Evolutionary conservation across 371 early-diverging fungal genomes (phyloP).

Genomic region (Synchytrium microbalum): DNA sequence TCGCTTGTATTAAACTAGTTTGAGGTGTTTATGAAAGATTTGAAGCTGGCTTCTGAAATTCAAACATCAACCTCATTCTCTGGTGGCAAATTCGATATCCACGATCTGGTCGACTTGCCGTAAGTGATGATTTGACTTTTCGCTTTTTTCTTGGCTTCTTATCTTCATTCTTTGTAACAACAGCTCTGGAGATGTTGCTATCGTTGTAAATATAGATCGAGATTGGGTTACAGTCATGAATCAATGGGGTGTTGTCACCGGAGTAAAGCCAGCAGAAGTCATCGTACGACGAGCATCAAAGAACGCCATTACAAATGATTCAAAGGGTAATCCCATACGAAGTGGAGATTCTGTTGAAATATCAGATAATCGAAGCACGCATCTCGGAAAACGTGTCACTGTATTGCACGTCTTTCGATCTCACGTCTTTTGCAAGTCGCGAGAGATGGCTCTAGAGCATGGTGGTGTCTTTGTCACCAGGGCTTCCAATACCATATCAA

Average conservation of each 20-base stretch:
- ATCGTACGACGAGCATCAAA: conserved; percentile 52
- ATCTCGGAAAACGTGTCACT: conserved; percentile 37
- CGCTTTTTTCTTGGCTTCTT: conserved; percentile 1
- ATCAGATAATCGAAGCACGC: conserved; percentile 41
- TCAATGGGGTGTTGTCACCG: conserved; percentile 64
- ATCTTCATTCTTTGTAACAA: neutral
- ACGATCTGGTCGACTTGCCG: conserved; percentile 82
- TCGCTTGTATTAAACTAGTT: too few species aligned
- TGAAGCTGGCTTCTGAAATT: conserved; percentile 58
- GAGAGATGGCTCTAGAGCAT: conserved; percentile 49
- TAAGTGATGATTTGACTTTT: conserved; percentile 29
- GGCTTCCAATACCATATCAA: conserved; percentile 24
- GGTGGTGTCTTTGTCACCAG: conserved; percentile 61
- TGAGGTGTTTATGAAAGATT: conserved; percentile 81
- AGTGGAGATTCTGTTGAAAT: conserved; percentile 74
- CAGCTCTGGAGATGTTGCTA: conserved; percentile 52
- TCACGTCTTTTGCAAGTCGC: conserved; percentile 56
- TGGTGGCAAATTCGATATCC: conserved; percentile 60
- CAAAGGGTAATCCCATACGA: conserved; percentile 62
- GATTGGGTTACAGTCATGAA: conserved; percentile 69
- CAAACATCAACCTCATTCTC: conserved; percentile 26
- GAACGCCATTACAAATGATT: conserved; percentile 70
- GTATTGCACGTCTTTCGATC: conserved; percentile 65
- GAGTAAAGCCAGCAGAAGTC: conserved; percentile 64
- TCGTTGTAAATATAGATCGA: conserved; percentile 75